Evolutionary conservation across 140 eudicot species (phyloP), one percentile per base, ranked within the genome.

Genomic region (Senecio squalidus): DNA sequence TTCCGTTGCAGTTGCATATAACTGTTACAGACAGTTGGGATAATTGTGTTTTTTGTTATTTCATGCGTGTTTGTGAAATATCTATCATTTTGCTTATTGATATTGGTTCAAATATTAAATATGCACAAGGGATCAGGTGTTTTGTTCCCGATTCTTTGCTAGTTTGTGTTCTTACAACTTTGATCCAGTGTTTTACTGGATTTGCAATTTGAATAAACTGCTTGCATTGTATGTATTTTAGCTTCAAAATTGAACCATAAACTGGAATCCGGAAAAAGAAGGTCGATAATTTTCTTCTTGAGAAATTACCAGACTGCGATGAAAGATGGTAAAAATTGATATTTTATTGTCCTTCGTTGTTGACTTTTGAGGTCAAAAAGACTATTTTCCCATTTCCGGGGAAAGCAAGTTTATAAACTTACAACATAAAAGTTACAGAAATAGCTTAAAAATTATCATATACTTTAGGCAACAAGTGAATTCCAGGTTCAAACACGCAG

Each of bases 1-100:
- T 9, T 92, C 96, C 1, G 89, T 92, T 70, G 93, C 78, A 6
- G 78, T 81, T 50, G 93, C 96, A 28, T 87, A 76, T 60, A 92
- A 70, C 52, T 92, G 96, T 65, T 87, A 84, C 74, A 84, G 75
- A 66, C 86, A 87, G 67, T 62, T 77, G 64, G 71, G 74, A 33
- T 84, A 55, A 62, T 38, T 48, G 53, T 39, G 5, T 29, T 11
- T 61, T 44, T 41, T 9, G 13, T 11, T 13, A 61, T 27, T 15
- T 15, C 4, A 48, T 48, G 51, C 28, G 21, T 69, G 67, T 55
- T 57, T 49, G 68, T 69, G 38, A 59, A 33, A 22, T 27, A 49
- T 36, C 52, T 0, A 6, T 66, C 30, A 1, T 65, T 67, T 49
- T 59, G 55, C 56, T 17, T 67, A 45, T 55, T 36, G 23, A 21